Conservation (phyloP, 306 rosid genomes). For the Styphnolobium japonicum region DNA sequence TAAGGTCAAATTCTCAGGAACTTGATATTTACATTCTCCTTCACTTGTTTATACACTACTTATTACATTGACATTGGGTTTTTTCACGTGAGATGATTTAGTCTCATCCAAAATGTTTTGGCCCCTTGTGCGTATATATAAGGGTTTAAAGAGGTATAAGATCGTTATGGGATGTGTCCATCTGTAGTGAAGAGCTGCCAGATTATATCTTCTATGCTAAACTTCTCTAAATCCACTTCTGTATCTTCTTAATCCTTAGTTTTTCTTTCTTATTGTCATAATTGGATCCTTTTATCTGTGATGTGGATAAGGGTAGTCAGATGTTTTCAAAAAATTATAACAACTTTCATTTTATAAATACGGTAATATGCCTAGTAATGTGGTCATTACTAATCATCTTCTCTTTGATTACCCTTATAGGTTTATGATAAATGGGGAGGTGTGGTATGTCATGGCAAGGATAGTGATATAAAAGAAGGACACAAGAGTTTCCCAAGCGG, state of each 20-base stretch:
- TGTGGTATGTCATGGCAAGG: slow-evolving; percentile 78
- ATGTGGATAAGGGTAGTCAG: not conserved
- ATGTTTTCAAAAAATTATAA: not conserved
- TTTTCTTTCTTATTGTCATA: not conserved
- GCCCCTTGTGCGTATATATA: not conserved
- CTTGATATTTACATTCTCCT: too few relatives aligned
- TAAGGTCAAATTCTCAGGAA: too few relatives aligned
- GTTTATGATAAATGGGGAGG: slow-evolving; percentile 59
- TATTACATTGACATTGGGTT: not conserved
- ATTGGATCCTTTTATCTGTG: not conserved
- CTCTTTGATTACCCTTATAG: slow-evolving; percentile 35
- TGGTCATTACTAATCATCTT: not conserved
- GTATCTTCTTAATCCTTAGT: not conserved
- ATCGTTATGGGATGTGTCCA: not conserved
- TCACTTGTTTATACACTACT: not conserved
- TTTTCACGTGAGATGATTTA: not conserved
- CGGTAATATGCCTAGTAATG: not conserved
- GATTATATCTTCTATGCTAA: too few relatives aligned
- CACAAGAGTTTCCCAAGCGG: slow-evolving; percentile 98
- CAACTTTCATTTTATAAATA: not conserved
- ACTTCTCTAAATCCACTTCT: not conserved
- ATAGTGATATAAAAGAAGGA: slow-evolving; percentile 77
- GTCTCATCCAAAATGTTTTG: not conserved
- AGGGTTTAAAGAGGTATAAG: not conserved
- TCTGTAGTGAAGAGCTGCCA: not conserved